These are phyloP conservation scores for Fraxinus quadrangulata DNA, from an alignment of 257 asterid species.

Conservation along the genomic window DNA sequence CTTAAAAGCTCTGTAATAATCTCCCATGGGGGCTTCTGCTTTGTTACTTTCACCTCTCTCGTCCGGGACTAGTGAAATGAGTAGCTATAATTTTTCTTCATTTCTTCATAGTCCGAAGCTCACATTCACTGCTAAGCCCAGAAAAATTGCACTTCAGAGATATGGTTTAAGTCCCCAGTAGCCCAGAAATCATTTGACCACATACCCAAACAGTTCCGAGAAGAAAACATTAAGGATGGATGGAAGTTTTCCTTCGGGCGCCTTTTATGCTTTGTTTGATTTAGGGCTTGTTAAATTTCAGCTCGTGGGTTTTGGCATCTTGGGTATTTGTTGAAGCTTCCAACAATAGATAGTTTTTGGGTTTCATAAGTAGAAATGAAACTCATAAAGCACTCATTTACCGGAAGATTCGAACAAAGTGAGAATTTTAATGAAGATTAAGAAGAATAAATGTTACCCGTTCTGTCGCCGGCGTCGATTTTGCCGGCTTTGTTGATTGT, in stretches of 20 bases:
- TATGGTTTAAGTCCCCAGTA: conserved; percentile 52
- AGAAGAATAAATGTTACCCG: too few species aligned
- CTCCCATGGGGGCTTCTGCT: conserved; percentile 60
- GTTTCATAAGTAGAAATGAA: background rate
- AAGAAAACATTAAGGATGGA: conserved; percentile 84
- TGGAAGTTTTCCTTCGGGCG: conserved; percentile 38
- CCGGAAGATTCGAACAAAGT: too few species aligned
- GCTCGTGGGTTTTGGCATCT: background rate
- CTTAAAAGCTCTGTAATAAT: background rate
- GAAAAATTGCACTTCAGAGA: conserved; percentile 38
- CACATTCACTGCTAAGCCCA: conserved; percentile 40
- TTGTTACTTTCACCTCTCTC: conserved; percentile 53
- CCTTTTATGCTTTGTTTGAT: background rate
- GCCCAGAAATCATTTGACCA: conserved; percentile 64
- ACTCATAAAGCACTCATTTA: too few species aligned
- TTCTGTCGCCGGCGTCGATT: too few species aligned
- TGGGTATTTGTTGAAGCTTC: background rate
- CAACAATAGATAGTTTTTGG: background rate
- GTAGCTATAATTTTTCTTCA: conserved; percentile 30
- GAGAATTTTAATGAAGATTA: too few species aligned
- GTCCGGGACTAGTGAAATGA: conserved; percentile 39
- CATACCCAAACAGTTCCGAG: conserved; percentile 81
- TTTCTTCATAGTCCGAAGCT: conserved; percentile 50
- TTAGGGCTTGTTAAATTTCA: background rate
- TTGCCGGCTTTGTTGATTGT: too few species aligned